A percentile compares a stretch with the other conserved stretches of the same genome.
phyloP scores from a whole-genome alignment of 257 asterid species.

The Gynochthodes officinalis region DNA sequence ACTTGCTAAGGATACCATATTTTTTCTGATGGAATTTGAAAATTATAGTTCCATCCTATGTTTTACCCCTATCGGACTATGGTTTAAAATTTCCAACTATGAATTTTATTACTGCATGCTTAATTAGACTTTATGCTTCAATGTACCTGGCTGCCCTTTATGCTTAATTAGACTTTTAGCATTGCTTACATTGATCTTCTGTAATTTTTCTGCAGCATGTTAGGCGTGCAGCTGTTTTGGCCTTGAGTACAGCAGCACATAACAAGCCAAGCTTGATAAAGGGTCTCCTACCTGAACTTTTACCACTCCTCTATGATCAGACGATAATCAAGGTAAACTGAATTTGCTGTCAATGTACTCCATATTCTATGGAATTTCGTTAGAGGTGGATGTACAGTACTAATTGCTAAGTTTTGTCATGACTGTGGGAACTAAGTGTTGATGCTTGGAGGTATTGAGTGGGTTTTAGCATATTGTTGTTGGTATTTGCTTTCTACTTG shows the following conservation, averaged over 20 bases:
- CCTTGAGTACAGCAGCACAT: constrained; percentile 98
- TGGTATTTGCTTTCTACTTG: neutral
- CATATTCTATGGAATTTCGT: neutral
- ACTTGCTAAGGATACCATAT: neutral
- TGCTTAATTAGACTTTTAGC: no score
- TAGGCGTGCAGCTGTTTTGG: constrained; percentile 98
- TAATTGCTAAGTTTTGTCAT: neutral
- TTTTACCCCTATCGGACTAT: neutral
- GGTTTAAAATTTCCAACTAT: neutral
- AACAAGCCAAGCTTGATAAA: constrained; percentile 92
- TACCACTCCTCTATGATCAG: constrained; percentile 96
- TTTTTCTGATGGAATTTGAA: neutral
- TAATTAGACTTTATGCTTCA: no score
- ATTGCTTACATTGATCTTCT: constrained; percentile 16
- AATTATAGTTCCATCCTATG: no score
- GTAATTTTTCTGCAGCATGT: constrained; percentile 74
- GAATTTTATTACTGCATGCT: no score
- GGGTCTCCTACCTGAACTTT: constrained; percentile 74
- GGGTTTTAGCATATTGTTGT: neutral
- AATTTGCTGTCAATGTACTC: neutral
- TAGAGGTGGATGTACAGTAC: neutral
- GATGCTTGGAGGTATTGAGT: neutral
- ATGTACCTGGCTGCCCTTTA: no score
- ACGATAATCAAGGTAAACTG: constrained; percentile 75
- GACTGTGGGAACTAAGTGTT: neutral